phyloP scores from a whole-genome alignment of 805 yeast species.

The Phaffomyces antillensis region DNA sequence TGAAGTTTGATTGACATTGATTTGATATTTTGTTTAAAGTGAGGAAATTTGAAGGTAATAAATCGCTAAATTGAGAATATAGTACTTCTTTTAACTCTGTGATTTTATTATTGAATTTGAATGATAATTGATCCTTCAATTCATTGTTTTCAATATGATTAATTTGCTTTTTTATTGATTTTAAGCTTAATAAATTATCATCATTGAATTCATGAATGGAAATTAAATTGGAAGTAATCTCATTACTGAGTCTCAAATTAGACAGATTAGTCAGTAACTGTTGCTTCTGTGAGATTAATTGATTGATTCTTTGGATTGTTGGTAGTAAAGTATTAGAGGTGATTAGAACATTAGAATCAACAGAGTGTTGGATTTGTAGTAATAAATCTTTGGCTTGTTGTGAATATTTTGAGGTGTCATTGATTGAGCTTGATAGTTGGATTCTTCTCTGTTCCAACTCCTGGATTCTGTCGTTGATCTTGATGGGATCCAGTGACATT shows the following conservation, averaged over 20 bases:
- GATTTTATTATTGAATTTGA: constrained; percentile 6
- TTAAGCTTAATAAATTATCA: constrained; percentile 9
- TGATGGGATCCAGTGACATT: constrained; percentile 19
- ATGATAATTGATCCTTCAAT: background rate
- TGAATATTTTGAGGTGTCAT: constrained; percentile 4
- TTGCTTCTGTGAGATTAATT: constrained; percentile 4
- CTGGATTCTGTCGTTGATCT: constrained; percentile 22
- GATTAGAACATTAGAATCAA: constrained; percentile 11
- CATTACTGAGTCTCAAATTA: background rate
- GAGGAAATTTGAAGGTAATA: constrained; percentile 7
- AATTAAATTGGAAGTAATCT: background rate
- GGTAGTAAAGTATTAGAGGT: constrained; percentile 20
- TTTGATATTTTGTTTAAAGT: constrained; percentile 13
- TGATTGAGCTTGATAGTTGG: constrained; percentile 9
- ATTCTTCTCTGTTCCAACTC: constrained; percentile 19
- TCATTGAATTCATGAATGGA: background rate
- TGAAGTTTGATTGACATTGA: constrained; percentile 3
- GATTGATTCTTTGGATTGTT: constrained; percentile 6
- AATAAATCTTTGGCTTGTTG: constrained; percentile 14
- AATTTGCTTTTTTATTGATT: constrained; percentile 5
- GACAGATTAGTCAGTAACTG: constrained; percentile 3
- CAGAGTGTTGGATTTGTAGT: constrained; percentile 8
- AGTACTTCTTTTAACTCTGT: constrained; percentile 9
- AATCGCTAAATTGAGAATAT: constrained; percentile 3
- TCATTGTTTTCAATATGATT: background rate